Base-by-base conservation (phyloP, 306 rosid species). In the Malus fusca region DNA sequence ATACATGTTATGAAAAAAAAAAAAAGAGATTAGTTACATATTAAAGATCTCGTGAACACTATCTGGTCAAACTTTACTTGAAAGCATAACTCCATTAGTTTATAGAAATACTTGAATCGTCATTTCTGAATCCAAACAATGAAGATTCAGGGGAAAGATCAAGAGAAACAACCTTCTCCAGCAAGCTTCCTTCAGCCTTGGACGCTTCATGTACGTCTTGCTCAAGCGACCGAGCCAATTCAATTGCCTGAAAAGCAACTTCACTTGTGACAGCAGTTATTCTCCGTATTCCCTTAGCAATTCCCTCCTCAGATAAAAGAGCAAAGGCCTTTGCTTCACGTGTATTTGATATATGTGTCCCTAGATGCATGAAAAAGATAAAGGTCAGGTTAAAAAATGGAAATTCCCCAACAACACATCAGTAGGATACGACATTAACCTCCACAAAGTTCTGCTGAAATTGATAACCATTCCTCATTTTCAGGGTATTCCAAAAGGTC, bases 241-340 rank as follows among this genome's bases (percentile, higher is more conserved):
- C 86, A 68, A 84, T 66, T 74, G 99, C 96, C 61, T 87, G 85
- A 52, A 44, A 68, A 78, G 99, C 99, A 79, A 51, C 65, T 44
- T 81, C 89, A 80, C 97, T 87, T 66, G 99, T 95, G 69, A 95
- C 99, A 74, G 99, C 99, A 61, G 97, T 95, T 83, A 95, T 88
- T 80, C 99, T 90, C 69, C 99, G 93, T 9, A 90, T 76, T 48
- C 99, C 99, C 77, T 95, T 95, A 2, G 99, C 99, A 85, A 92
- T 90, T 73, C 99, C 97, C 86, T 95, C 99, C 87, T 92, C 97
- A 30, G 99, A 91, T 83, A 95, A 68, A 82, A 95, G 93, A 17
- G 96, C 99, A 88, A 95, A 95, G 55, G 91, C 93, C 82, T 89
- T 88, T 4, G 99, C 99, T 80, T 95, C 97, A 59, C 96, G 83